phyloP scores from a whole-genome alignment of 768 basidiomycete species.

The Amanita inopinata region DNA sequence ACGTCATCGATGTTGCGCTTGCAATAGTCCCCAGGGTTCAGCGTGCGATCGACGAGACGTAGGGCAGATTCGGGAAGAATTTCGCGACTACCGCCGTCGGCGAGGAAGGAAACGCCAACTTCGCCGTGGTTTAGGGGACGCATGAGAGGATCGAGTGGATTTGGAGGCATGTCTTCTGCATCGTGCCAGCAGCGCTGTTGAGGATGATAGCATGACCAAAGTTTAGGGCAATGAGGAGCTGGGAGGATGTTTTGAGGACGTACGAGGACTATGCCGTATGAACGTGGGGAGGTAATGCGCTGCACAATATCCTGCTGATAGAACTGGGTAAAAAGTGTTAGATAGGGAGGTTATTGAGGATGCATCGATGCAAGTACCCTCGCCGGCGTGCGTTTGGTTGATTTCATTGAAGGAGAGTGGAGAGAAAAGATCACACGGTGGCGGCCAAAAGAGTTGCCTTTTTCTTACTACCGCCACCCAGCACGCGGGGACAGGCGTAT shows the following conservation, averaged over 20 bases:
- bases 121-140: constrained; percentile 69
- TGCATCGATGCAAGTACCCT: constrained; percentile 2
- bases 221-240: background rate
- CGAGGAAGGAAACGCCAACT: constrained; percentile 69
- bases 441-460: no score
- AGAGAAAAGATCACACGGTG: no score
- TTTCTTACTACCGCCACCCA: no score
- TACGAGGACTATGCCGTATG: constrained; percentile 61
- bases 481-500: no score
- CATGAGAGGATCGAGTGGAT: constrained; percentile 58
- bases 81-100: constrained; percentile 40
- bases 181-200: constrained; percentile 83
- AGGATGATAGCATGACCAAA: background rate
- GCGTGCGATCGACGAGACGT: constrained; percentile 62
- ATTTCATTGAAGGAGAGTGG: background rate
- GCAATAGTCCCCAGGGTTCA: constrained; percentile 74
- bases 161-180: constrained; percentile 55
- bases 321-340: constrained; percentile 28
- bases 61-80: constrained; percentile 67
- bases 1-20: constrained; percentile 71
- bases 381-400: constrained; percentile 1
- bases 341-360: background rate
- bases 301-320: constrained; percentile 63
- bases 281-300: constrained; percentile 27
- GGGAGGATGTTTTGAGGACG: constrained; percentile 11